Percentiles rank a stretch among this genome's conserved stretches.
These are phyloP conservation scores for Penicillium sp. DNA, from an alignment of 2,329 filamentous ascomycete genomes.

Conservation along the genomic window DNA sequence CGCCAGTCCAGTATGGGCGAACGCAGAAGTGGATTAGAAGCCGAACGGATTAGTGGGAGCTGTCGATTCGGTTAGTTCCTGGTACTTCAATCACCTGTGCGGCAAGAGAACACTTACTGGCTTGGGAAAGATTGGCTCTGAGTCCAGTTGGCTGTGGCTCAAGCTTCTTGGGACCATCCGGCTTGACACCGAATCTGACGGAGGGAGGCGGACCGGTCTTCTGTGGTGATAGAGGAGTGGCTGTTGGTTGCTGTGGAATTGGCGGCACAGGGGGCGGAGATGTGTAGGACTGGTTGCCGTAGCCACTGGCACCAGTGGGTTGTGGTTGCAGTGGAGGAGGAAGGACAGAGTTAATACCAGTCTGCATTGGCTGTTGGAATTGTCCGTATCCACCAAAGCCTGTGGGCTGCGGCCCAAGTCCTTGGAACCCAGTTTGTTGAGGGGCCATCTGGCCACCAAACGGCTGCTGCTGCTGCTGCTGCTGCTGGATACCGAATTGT, in stretches of 20 bases:
- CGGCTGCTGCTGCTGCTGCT: constrained; percentile 39
- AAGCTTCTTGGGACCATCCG: constrained; percentile 63
- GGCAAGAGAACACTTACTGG: constrained; percentile 64
- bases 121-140: constrained; percentile 82
- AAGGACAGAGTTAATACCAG: constrained; percentile 46
- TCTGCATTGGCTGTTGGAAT: constrained; percentile 44
- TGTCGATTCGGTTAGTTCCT: constrained; percentile 27
- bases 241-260: constrained; percentile 50
- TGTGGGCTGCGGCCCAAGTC: constrained; percentile 46
- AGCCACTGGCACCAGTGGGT: constrained; percentile 44
- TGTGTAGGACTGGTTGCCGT: constrained; percentile 40
- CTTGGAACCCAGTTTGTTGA: constrained; percentile 37
- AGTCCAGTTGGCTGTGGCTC: constrained; percentile 77
- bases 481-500: constrained; percentile 42
- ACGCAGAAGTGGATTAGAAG: constrained; percentile 42
- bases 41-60: constrained; percentile 64
- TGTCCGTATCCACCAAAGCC: constrained; percentile 44
- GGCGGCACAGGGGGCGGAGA: constrained; percentile 48
- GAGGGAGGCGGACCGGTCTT: constrained; percentile 78
- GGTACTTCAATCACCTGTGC: not conserved
- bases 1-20: constrained; percentile 9
- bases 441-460: constrained; percentile 19
- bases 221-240: constrained; percentile 61
- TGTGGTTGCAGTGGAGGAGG: constrained; percentile 46
- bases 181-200: constrained; percentile 74